Percentiles rank a stretch among this genome's conserved stretches.
Conservation (phyloP, 129 eudicot species). For the Erigeron canadensis region DNA sequence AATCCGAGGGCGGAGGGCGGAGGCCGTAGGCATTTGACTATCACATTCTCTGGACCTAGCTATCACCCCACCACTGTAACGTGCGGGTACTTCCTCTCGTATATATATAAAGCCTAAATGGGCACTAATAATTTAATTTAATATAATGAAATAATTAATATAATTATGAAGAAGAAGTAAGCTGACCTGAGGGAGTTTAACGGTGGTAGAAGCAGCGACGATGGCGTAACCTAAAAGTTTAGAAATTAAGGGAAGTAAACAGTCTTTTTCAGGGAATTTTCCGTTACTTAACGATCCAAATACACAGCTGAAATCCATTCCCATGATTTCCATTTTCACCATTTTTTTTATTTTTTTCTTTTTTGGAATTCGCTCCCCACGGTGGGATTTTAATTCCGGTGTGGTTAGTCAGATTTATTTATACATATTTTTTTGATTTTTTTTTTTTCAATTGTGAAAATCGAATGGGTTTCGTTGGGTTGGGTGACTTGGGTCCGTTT, state of each 20-base stretch:
- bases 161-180: neutral
- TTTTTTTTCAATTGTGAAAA: no score
- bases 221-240: constrained; percentile 88
- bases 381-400: constrained; percentile 16
- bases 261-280: constrained; percentile 67
- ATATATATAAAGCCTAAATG: no score
- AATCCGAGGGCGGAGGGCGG: no score
- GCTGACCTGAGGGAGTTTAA: constrained; percentile 83
- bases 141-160: neutral
- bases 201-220: constrained; percentile 96
- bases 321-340: constrained; percentile 70
- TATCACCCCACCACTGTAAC: no score
- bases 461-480: neutral
- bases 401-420: neutral
- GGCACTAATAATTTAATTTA: no score
- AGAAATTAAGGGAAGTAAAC: constrained; percentile 85
- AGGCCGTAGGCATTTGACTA: no score
- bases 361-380: constrained; percentile 20
- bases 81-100: no score
- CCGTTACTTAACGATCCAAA: constrained; percentile 57
- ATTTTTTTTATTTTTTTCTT: no score
- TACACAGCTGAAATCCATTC: constrained; percentile 85
- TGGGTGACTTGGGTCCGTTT: no score
- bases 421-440: no score
- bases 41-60: no score